Evolutionary conservation across 2,329 filamentous ascomycete species (phyloP), one percentile per base, ranked within the genome.

Genomic region (Rasamsonia emersonii): DNA sequence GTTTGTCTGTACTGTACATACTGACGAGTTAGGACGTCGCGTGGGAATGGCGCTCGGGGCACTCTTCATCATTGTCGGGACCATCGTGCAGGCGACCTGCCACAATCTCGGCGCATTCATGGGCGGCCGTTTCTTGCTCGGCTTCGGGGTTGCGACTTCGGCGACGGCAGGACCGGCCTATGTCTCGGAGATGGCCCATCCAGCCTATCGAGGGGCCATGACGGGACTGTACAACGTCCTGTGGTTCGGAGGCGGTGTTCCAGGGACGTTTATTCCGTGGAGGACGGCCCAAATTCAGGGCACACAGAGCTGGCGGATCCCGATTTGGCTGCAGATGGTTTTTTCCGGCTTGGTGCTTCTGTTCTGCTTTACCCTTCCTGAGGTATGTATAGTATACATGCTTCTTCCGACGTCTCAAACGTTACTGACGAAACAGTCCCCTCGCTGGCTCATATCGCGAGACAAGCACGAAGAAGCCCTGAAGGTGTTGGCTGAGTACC

Each of bases 291-390:
- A 25, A 8, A 42, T 54, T 13, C 46, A 61, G 5, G 61, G 67
- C 0, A 62, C 61, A 10, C 52, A 49, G 33, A 67, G 72, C 0
- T 81, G 77, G 77, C 59, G 71, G 11, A 65, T 75, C n/a, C 77
- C 77, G 0, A 64, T 75, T 6, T 61, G 73, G 47, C 51, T 73
- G 8, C 71, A 73, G 49, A 61, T 64, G 28, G 59, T 61, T 2
- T 59, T 65, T 32, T 62, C 55, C 11, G 49, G 50, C 3, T 41
- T 77, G 9, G 69, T 76, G 17, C 56, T 70, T 31, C 10, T 64
- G 18, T 52, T 66, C 25, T 59, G 66, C 9, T 71, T 65, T 41
- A 68, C 73, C 39, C 54, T 77, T 4, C 73, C 75, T 6, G 38
- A 46, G 42, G 34, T 46, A 38, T 5, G 23, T 11, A 4, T 11